phyloP scores from a whole-genome alignment of 2,329 filamentous ascomycete species.

The Colletotrichum cereale region DNA sequence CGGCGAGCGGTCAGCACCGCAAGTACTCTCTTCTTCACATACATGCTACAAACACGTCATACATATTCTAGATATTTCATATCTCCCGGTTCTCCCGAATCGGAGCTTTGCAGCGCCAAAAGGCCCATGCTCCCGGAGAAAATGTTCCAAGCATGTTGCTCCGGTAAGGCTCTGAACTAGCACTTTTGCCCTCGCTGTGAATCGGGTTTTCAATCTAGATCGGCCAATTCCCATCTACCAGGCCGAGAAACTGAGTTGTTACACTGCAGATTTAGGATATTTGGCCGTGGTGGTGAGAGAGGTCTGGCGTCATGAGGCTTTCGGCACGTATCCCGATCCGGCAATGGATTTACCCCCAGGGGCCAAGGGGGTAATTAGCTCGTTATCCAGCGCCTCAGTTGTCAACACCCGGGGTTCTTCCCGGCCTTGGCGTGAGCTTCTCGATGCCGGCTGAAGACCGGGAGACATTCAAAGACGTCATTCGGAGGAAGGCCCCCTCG shows the following conservation, averaged over 20 bases:
- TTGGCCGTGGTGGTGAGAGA: constrained; percentile 8
- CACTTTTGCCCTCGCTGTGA: neutral
- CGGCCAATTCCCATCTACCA: neutral
- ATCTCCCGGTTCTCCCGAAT: no score
- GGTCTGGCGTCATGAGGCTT: constrained; percentile 32
- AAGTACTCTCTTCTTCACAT: neutral
- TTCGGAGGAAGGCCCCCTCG: constrained; percentile 8
- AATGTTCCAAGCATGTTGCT: neutral
- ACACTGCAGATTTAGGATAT: neutral
- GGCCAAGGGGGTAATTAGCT: constrained; percentile 13
- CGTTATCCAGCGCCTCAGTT: constrained; percentile 16
- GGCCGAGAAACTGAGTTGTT: neutral
- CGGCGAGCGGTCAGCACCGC: neutral
- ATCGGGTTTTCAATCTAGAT: neutral
- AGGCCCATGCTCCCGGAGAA: no score
- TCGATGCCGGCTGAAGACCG: constrained; percentile 5
- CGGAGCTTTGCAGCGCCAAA: neutral
- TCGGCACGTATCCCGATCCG: constrained; percentile 12
- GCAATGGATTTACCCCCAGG: constrained; percentile 14
- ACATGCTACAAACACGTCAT: neutral
- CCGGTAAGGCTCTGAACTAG: neutral
- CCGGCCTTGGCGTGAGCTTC: constrained; percentile 15
- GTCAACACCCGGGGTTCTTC: neutral
- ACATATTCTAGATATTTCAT: neutral
- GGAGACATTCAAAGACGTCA: constrained; percentile 34